phyloP scores from a whole-genome alignment of 2,329 filamentous ascomycete genomes.

The Sclerotinia trifoliorum region DNA sequence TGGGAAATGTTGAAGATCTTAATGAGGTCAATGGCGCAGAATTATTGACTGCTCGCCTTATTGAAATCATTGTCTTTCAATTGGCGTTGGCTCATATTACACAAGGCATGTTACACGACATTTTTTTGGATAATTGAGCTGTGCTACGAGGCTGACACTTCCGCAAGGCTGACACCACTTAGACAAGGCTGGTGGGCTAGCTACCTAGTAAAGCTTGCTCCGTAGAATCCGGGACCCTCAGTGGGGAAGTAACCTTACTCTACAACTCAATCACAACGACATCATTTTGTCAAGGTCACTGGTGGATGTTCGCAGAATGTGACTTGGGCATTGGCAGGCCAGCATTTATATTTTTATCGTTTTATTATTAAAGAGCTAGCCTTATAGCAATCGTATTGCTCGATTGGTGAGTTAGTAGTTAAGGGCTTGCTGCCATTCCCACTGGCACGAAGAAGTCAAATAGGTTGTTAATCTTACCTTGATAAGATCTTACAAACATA shows the following conservation, averaged over 20 bases:
- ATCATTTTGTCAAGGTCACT: background rate
- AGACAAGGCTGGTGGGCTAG: background rate
- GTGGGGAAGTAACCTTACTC: background rate
- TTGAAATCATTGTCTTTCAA: conserved; percentile 13
- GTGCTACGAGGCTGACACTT: background rate
- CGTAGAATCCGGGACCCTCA: background rate
- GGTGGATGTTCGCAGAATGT: background rate
- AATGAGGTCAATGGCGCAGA: conserved; percentile 5
- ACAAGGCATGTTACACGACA: background rate
- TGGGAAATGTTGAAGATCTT: background rate
- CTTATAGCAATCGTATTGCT: background rate
- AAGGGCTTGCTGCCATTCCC: background rate
- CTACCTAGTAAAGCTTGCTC: background rate
- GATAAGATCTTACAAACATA: background rate
- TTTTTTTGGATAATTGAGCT: background rate
- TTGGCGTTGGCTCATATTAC: conserved; percentile 10
- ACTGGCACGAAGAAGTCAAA: background rate
- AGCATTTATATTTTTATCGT: no score
- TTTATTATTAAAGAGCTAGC: no score
- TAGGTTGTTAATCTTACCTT: background rate
- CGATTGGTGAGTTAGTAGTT: background rate
- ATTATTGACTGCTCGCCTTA: background rate
- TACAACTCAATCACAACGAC: conserved; percentile 14
- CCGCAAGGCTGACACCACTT: background rate
- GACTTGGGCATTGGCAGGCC: background rate